Evolutionary conservation across 208 protist species (phyloP), one percentile per base, ranked within the genome.

Genomic region (Crithidia fasciculata): DNA sequence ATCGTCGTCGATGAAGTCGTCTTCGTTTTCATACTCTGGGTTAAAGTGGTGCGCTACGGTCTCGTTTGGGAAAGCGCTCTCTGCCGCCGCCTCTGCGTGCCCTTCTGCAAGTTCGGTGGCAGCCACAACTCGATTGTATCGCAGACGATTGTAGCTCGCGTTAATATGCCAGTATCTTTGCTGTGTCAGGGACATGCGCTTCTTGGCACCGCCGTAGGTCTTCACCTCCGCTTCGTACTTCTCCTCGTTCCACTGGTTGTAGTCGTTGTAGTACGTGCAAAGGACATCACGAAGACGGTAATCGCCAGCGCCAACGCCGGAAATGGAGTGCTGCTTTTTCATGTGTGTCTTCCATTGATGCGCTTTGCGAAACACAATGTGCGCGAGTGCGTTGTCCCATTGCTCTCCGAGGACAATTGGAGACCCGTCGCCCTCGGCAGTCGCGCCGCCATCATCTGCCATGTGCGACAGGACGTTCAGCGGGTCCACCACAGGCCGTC

Each of bases 101-200:
- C 54, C 41, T 19, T 87, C 81, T 0, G 84, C 85, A n/a, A 59
- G 64, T 72, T 92, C 85, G 15, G 82, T 69, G 6, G 79, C 76
- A 13, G 91, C 88, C 8, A 96, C 90, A 18, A 96, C 69, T 28
- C 92, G 73, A 71, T 96, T 96, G 80, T 95, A 96, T 5, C 92
- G 90, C 13, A 95, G 70, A 5, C 84, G 76, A 69, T 96, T 96
- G 71, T 93, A 96, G 16, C 89, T 79, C 2, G 88, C 90, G 68
- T 92, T 87, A 0, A 93, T 58, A 49, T 87, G 71, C 89, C 90
- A 96, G 63, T 96, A 96, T 8, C 88, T 85, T 57, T 89, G 76
- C 15, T 89, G 79, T 3, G 90, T 92, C 16, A 93, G 62, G 10
- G 82, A 55, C 0, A 57, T 53, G 37, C 69, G 76, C 36, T 69